Evolutionary conservation across 1,139 yeast genomes (phyloP).

Genomic region (Yamadazyma siamensis): DNA sequence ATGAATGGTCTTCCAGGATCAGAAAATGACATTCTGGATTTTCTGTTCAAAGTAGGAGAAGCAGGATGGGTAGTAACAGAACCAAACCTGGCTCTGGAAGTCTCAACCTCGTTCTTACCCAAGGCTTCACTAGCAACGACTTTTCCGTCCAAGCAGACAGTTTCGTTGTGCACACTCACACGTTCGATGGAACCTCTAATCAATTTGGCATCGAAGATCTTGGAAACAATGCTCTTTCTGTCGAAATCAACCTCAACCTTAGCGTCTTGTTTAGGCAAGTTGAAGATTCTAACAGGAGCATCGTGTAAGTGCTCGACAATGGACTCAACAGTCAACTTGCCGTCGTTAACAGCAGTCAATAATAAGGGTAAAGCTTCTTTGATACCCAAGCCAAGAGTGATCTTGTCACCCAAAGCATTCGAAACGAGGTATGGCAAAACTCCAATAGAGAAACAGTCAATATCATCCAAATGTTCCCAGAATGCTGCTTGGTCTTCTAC

Average conservation of each 20-base stretch:
- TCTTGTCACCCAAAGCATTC: slow-evolving; percentile 54
- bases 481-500: slow-evolving; percentile 75
- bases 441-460: slow-evolving; percentile 91
- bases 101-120: slow-evolving; percentile 54
- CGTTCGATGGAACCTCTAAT: slow-evolving; percentile 84
- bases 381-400: slow-evolving; percentile 72
- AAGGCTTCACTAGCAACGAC: slow-evolving; percentile 53
- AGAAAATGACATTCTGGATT: slow-evolving; percentile 47
- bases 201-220: slow-evolving; percentile 51
- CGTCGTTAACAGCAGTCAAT: slow-evolving; percentile 74
- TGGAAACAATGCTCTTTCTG: slow-evolving; percentile 50
- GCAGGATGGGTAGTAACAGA: slow-evolving; percentile 45
- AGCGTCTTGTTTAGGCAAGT: slow-evolving; percentile 77
- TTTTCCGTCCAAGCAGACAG: slow-evolving; percentile 82
- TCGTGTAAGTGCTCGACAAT: slow-evolving; percentile 73
- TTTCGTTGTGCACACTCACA: slow-evolving; percentile 73
- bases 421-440: slow-evolving; percentile 73
- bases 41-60: slow-evolving; percentile 43
- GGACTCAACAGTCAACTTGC: slow-evolving; percentile 69
- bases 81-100: slow-evolving; percentile 38
- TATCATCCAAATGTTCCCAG: slow-evolving; percentile 69
- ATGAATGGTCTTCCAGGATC: slow-evolving; percentile 44
- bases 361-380: slow-evolving; percentile 80
- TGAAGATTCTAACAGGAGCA: slow-evolving; percentile 80
- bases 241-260: slow-evolving; percentile 81